Evolutionary conservation across 257 asterid species (phyloP), one percentile per base, ranked within the genome.

Genomic region (Solanum pennellii): DNA sequence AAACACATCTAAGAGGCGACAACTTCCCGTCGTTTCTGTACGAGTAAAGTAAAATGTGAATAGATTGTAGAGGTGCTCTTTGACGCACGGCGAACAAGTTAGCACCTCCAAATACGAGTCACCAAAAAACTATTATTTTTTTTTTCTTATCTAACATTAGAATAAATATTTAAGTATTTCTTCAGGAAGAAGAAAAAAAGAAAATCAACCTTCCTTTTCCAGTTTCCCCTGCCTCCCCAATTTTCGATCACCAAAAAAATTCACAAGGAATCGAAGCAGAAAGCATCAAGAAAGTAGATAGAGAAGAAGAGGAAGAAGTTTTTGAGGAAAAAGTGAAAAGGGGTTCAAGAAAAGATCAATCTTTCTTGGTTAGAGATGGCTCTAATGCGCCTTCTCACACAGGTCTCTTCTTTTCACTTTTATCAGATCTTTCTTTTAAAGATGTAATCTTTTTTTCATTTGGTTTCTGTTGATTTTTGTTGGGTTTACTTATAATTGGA

Each of bases 361-460:
- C 88, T 85, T 87, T 89, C 59, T 86, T 86, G 84, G 18, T 69
- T 83, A 84, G 65, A 87, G 75, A 94, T 95, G 98, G 93, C 93
- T 89, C 80, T 94, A 83, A 87, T 93, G 91, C 95, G 93, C 88
- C 95, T 94, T 87, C 91, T 93, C 90, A 87, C 77, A 66, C 94
- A 92, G 98, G 98, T 93, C 15, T 14, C 16, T 25, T 79, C 25
- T 79, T 45, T 79, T 79, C 62, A 79, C 84, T 45, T 60, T 79
- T 45, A 79, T 25, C 29, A 69, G 87, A 80, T 45, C 39, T 90
- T 87, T 44, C 23, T 69, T 82, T 88, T 27, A 62, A 49, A 49
- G 59, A 49, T 5, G 59, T 49, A 49, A 45, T 44, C 23, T 90
- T 87, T 44, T 20, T 69, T 82, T 89, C 41, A 62, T 9, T 39